These are phyloP conservation scores for Aquanectria penicillioides DNA, from an alignment of 2,329 filamentous ascomycete species.

Conservation along the genomic window DNA sequence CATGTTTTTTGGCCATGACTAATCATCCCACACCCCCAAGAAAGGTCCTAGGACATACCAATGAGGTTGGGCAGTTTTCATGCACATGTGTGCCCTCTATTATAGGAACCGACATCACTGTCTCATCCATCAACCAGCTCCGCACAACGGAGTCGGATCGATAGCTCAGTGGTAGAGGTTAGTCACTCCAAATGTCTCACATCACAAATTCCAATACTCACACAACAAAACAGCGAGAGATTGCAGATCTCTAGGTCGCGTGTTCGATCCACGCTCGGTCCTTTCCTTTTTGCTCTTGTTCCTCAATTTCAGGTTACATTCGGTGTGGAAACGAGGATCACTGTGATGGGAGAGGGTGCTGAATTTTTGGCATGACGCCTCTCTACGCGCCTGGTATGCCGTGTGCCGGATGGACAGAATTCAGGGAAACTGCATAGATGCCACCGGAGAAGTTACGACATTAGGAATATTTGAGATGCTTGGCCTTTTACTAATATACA, in stretches of 20 bases:
- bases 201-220: not conserved
- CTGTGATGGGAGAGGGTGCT: too few species aligned
- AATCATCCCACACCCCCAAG: too few species aligned
- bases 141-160: not conserved
- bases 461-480: not conserved
- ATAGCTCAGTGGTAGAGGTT: conserved; percentile 21
- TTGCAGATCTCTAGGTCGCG: conserved; percentile 15
- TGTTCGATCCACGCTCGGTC: conserved; percentile 14
- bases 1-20: too few species aligned
- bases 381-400: too few species aligned
- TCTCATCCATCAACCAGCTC: not conserved
- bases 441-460: not conserved
- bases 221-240: conserved; percentile 5
- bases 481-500: not conserved
- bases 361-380: too few species aligned
- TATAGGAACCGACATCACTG: too few species aligned
- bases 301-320: not conserved
- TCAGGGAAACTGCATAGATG: not conserved
- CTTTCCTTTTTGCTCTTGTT: conserved; percentile 7
- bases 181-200: not conserved
- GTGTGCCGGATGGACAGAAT: too few species aligned
- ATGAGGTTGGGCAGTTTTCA: too few species aligned
- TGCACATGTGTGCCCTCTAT: too few species aligned
- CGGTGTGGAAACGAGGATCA: not conserved
- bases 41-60: too few species aligned